Base-by-base conservation (phyloP, 1,139 yeast species). In the Taphrina flavorubra region DNA sequence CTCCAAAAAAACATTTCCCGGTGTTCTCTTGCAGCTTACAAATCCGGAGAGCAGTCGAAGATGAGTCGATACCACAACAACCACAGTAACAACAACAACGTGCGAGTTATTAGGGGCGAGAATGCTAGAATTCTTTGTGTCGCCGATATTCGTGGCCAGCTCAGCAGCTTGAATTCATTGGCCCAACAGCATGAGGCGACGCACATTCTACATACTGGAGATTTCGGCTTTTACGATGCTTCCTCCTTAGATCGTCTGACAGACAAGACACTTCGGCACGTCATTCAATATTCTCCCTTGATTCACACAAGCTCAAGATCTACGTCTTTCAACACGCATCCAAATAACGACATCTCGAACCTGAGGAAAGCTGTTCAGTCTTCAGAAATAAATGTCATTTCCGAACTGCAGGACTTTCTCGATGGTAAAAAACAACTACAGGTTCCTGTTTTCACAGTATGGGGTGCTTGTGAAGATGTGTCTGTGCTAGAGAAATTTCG, bases 401-500 rank as follows among this genome's bases (percentile, higher is more conserved):
- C 88, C 36, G 89, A 87, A 73, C 79, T 88, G 58, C 81, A 84
- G 31, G 76, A 78, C 64, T 88, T 85, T 72, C 73, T 87, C 0
- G 72, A 77, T 3, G 90, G 90, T 1, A 79, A 78, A 37, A 75
- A 75, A 63, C 73, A 70, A 58, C 79, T 89, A 51, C 78, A 82
- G 16, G 84, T 87, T 14, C 94, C 95, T 0, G 90, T 89, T 0
- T 89, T 89, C 77, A 86, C 92, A 5, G 85, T 88, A 18, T 87
- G 85, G 75, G 95, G 95, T 0, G 88, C 89, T 73, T 82, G 87
- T 68, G 96, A 89, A 76, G 96, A 89, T 75, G 85, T 90, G 1
- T 76, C 81, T 10, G 88, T 89, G 25, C 79, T 89, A 58, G 84
- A 86, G 72, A 85, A 84, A 77, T 83, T 89, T 76, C 83, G 86